These are phyloP conservation scores for Helianthus tuberosus DNA, from an alignment of 129 eudicot genomes.

Conservation along the genomic window DNA sequence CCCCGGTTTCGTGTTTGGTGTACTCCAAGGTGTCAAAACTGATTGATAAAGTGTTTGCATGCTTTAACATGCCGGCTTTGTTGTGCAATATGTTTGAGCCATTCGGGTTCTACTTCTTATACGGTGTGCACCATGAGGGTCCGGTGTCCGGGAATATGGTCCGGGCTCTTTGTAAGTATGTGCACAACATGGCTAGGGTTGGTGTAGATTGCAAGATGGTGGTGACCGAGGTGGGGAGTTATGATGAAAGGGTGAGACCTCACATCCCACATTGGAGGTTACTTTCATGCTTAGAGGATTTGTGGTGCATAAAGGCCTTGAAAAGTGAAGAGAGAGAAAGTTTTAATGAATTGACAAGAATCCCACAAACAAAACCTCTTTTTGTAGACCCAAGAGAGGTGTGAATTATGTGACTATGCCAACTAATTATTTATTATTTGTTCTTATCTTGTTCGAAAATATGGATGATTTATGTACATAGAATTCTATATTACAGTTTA, in stretches of 20 bases:
- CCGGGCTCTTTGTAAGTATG: slow-evolving; percentile 50
- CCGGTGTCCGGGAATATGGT: slow-evolving; percentile 49
- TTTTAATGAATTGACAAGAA: slow-evolving; percentile 41
- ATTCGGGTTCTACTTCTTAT: slow-evolving; percentile 61
- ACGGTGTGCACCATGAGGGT: slow-evolving; percentile 56
- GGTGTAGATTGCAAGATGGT: slow-evolving; percentile 48
- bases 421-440: slow-evolving; percentile 25
- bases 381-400: slow-evolving; percentile 82
- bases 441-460: slow-evolving; percentile 21
- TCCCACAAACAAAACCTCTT: slow-evolving; percentile 44
- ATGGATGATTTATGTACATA: slow-evolving; percentile 5
- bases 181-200: slow-evolving; percentile 51
- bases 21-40: slow-evolving; percentile 33
- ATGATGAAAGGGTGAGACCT: slow-evolving; percentile 43
- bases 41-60: slow-evolving; percentile 45
- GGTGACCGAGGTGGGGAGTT: slow-evolving; percentile 56
- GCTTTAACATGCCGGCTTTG: slow-evolving; percentile 42
- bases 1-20: slow-evolving; percentile 41
- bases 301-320: slow-evolving; percentile 65
- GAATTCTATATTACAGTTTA: background rate
- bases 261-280: slow-evolving; percentile 64
- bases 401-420: slow-evolving; percentile 27
- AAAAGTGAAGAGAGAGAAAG: slow-evolving; percentile 33
- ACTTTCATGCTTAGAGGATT: slow-evolving; percentile 59
- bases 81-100: slow-evolving; percentile 44